Base-by-base conservation (phyloP, 1,284 basidiomycete genomes). In the Flammula alnicola region DNA sequence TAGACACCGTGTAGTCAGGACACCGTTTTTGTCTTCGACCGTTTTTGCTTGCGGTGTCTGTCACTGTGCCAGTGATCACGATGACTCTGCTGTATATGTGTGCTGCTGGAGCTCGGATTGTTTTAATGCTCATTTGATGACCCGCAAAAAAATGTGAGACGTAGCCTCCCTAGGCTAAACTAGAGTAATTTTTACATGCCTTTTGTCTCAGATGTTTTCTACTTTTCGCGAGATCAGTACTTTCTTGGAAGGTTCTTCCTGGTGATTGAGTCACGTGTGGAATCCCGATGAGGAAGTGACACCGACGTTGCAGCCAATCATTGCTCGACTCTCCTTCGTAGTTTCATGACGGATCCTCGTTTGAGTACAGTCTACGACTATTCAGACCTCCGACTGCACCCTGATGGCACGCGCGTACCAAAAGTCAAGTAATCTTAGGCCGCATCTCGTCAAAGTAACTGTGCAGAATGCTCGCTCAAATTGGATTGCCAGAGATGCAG, bases 351-450 rank as follows among this genome's bases (percentile, higher is more conserved):
- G 41, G 60, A 71, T 37, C 73, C 69, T 38, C 79, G 82, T 41
- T 70, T 65, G 43, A 80, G 69, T 47, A 84, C 80, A 2, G 74
- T 84, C 14, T 81, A 80, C 58, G 84, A 86, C 60, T 73, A 79
- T 26, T 71, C 84, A 0, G 73, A 76, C 41, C 75, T 87, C 22
- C 77, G 81, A 14, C 61, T 86, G 0, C 84, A 81, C 53, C 77
- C 79, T 11, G 78, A 84, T 60, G 84, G 83, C 8, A 73, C 73
- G 22, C 79, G 82, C 25, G 79, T 85, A 10, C 32, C 79, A 75
- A 51, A 69, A 59, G 44, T 33, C 65, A 16, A 51, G 30, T 7
- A 76, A 73, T 47, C 43, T 60, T 2, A 52, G 57, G 23, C 59
- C 47, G 7, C 62, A 64, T 43, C 66, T 59, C 17, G 62, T 67